Percentiles rank a stretch among this genome's conserved stretches.
phyloP scores from a whole-genome alignment of 1,284 basidiomycete genomes.

The Vanrija sp. region DNA sequence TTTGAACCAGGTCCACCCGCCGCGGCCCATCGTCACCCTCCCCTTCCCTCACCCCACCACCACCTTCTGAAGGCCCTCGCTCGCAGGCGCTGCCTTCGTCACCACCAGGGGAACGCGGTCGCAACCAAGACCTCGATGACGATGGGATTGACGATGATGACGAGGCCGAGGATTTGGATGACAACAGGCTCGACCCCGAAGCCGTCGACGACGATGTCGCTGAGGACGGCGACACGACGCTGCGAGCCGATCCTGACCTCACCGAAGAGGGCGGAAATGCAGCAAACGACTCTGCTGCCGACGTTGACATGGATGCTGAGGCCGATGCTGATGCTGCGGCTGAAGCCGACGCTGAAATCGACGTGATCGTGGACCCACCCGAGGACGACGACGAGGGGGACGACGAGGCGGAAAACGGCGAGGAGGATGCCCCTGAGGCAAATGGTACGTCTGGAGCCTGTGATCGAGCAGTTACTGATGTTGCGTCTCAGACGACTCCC shows the following conservation, averaged over 20 bases:
- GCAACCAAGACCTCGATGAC: slow-evolving; percentile 5
- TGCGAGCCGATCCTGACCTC: slow-evolving; percentile 14
- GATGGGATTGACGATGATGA: slow-evolving; percentile 5
- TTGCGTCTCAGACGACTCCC: neutral
- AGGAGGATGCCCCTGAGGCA: slow-evolving; percentile 7
- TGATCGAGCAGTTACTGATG: neutral
- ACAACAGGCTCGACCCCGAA: neutral
- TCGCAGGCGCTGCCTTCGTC: slow-evolving; percentile 15
- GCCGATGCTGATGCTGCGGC: slow-evolving; percentile 6
- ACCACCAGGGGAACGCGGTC: slow-evolving; percentile 1
- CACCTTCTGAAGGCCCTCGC: slow-evolving; percentile 19
- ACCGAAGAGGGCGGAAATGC: neutral
- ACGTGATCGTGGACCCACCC: neutral
- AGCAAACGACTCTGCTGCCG: neutral
- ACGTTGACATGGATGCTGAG: neutral
- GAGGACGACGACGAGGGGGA: neutral
- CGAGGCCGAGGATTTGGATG: neutral
- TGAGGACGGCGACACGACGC: slow-evolving; percentile 22
- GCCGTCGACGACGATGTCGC: slow-evolving; percentile 10
- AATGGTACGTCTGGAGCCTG: slow-evolving; percentile 2
- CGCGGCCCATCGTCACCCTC: slow-evolving; percentile 15
- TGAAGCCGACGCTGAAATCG: slow-evolving; percentile 1
- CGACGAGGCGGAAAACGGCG: slow-evolving; percentile 1
- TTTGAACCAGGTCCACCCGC: neutral
- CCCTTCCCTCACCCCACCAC: slow-evolving; percentile 26